These are phyloP conservation scores for Pichia sp. DNA, from an alignment of 1,139 yeast species.

Conservation along the genomic window DNA sequence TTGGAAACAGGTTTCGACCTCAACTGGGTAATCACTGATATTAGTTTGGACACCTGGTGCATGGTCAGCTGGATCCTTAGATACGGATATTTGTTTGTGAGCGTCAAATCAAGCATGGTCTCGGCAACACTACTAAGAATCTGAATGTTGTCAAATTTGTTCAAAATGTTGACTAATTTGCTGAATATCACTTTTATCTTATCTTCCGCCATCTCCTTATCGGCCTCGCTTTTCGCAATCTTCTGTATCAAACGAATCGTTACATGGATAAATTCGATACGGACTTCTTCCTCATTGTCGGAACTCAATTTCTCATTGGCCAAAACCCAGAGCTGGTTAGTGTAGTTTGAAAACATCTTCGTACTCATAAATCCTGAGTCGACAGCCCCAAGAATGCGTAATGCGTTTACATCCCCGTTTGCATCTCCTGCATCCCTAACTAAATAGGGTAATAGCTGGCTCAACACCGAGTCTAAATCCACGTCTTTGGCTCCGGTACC, in stretches of 20 bases:
- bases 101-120: constrained; percentile 1
- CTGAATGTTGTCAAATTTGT: background rate
- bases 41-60: constrained; percentile 4
- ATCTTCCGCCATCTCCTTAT: constrained; percentile 4
- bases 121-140: constrained; percentile 5
- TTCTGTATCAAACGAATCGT: constrained; percentile 5
- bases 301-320: constrained; percentile 3
- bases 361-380: background rate
- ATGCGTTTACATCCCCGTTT: constrained; percentile 1
- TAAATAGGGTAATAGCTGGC: background rate
- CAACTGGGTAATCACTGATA: constrained; percentile 1
- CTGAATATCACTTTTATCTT: constrained; percentile 7
- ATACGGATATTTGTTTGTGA: constrained; percentile 8
- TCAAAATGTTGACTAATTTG: constrained; percentile 2
- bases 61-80: constrained; percentile 1
- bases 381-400: constrained; percentile 5
- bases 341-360: background rate
- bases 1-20: background rate
- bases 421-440: background rate
- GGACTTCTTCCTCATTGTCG: background rate
- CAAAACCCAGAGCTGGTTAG: constrained; percentile 1
- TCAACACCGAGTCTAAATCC: background rate
- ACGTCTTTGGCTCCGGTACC: background rate
- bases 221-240: background rate
- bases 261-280: constrained; percentile 1